Base-by-base conservation (phyloP, 2,329 filamentous ascomycete species). In the Penicillium decumbens region DNA sequence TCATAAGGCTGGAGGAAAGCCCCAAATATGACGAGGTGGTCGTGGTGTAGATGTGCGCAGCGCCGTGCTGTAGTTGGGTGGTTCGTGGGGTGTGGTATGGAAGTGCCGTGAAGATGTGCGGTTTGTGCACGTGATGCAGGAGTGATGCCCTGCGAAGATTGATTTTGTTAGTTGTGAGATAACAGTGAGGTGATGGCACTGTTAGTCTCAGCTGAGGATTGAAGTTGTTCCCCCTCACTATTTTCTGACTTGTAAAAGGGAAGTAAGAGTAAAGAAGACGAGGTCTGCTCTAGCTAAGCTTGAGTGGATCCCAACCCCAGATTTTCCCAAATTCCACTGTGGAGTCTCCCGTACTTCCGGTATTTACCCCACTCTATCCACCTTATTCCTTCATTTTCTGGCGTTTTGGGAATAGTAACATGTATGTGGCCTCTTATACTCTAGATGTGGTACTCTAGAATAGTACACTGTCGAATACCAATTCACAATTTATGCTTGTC, bases 401-500 rank as follows among this genome's bases (percentile, higher is more conserved):
- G 15, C 23, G 9, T 3, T 2, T 15, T 3, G 8, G 4, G n/a
- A 3, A 9, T 5, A 5, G n/a, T 6, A 35, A 5, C 13, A n/a
- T 18, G 32, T 18, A 33, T 8, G 7, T 8, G 32, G 15, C 15
- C 9, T 37, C 1, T 9, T 10, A 20, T 20, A 23, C 2, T 12
- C 15, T 20, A 37, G 6, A 18, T 6, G 2, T 1, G 9, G 20
- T 6, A 12, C 9, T 23, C 18, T 6, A 20, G 15, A 12, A 12
- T 12, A 8, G 8, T 10, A 37, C 18, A 15, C 33, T 37, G 18
- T 12, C 18, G 18, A 37, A 18, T 20, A 20, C 10, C 9, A 20
- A 20, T 9, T 20, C 33, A 12, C 10, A 45, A 37, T 39, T 40
- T 43, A 43, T 49, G 44, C 46, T 43, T 39, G 30, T 40, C 28